Evolutionary conservation across 495 filamentous ascomycete genomes (phyloP).

Genomic region (Neurospora sp.): DNA sequence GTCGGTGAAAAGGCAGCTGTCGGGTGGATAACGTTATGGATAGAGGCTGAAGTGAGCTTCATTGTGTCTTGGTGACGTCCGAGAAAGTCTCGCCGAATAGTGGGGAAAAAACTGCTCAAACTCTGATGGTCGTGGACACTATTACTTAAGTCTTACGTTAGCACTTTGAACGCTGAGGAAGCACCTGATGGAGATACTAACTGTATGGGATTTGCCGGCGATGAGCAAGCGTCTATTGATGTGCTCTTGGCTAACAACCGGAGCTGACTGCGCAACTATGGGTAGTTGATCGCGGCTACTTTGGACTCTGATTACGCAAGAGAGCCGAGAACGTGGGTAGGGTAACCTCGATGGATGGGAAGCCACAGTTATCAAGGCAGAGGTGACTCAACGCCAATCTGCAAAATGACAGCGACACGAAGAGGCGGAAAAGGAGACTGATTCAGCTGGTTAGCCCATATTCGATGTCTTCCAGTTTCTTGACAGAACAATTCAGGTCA

Average conservation of each 20-base stretch:
- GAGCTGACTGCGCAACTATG: neutral
- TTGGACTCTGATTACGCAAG: neutral
- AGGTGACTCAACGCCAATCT: neutral
- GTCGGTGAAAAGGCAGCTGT: slow-evolving; percentile 33
- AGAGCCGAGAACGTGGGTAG: neutral
- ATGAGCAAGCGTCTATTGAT: neutral
- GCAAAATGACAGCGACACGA: neutral
- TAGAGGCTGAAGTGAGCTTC: slow-evolving; percentile 32
- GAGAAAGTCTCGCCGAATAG: neutral
- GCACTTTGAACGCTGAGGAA: neutral
- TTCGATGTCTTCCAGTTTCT: neutral
- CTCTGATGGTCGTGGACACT: neutral
- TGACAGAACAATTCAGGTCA: neutral
- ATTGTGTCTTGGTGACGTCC: slow-evolving; percentile 12
- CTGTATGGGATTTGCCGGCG: neutral
- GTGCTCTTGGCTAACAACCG: neutral
- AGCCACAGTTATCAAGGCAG: neutral
- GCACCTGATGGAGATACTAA: neutral
- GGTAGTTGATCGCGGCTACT: neutral
- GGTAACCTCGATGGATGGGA: neutral
- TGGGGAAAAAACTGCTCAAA: neutral
- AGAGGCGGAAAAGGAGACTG: neutral
- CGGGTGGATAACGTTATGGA: slow-evolving; percentile 39
- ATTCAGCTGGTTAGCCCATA: neutral
- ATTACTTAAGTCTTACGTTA: neutral